Evolutionary conservation across 352 stramenopile species (phyloP).

Genomic region (Hyaloperonospora arabidopsidis): DNA sequence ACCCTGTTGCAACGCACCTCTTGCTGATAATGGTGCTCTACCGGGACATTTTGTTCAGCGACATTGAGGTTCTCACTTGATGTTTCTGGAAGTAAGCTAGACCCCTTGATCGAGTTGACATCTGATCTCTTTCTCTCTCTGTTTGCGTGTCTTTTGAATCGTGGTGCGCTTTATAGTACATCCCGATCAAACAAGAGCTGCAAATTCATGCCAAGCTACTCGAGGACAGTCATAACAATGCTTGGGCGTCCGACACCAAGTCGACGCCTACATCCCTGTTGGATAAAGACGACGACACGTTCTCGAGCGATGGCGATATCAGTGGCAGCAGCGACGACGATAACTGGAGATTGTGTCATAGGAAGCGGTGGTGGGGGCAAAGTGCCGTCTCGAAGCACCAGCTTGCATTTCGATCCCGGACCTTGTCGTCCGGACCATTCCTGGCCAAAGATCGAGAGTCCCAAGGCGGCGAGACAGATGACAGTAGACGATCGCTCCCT

Average conservation of each 20-base stretch:
- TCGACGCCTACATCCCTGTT: conserved; percentile 7
- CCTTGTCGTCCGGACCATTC: conserved; percentile 17
- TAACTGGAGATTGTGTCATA: conserved; percentile 17
- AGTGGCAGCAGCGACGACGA: conserved; percentile 18
- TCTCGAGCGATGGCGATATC: conserved; percentile 23
- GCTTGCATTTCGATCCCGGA: conserved; percentile 7
- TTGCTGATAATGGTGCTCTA: conserved; percentile 56
- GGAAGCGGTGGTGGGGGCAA: conserved; percentile 6
- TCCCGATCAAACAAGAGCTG: conserved; percentile 45
- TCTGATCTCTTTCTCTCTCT: neutral
- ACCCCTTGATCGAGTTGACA: neutral
- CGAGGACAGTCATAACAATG: conserved; percentile 7
- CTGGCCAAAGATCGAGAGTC: conserved; percentile 10
- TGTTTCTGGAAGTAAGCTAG: neutral
- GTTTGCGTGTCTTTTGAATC: neutral
- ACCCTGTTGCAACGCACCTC: conserved; percentile 40
- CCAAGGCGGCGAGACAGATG: conserved; percentile 11
- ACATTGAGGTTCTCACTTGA: conserved; percentile 42
- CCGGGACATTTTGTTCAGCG: conserved; percentile 59
- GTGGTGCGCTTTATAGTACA: conserved; percentile 25
- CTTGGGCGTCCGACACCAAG: conserved; percentile 17
- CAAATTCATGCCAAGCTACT: conserved; percentile 24
- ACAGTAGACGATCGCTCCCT: conserved; percentile 21
- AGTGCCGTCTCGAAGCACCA: conserved; percentile 6
- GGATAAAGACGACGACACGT: conserved; percentile 23